Conservation (phyloP, 805 yeast species). For the Yamadazyma phyllophila region DNA sequence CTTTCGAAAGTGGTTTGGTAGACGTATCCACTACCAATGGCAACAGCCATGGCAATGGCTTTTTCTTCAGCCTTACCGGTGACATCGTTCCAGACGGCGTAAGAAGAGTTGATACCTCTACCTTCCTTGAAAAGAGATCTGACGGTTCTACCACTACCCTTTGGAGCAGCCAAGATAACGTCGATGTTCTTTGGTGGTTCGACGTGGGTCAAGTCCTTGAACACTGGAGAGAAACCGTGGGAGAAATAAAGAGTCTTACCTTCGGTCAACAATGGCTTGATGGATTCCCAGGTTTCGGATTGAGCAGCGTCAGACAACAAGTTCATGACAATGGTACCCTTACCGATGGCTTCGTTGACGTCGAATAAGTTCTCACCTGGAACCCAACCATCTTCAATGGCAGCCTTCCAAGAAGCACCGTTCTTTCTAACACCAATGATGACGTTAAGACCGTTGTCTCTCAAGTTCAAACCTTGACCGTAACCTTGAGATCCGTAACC, state of each 20-base stretch:
- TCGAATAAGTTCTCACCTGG: conserved; percentile 98
- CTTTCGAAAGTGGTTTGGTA: conserved; percentile 99
- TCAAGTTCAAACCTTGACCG: conserved; percentile 99
- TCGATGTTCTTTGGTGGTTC: conserved; percentile 94
- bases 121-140: conserved; percentile 99
- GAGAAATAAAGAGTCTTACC: conserved; percentile 98
- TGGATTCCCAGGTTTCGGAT: conserved; percentile 91
- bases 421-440: conserved; percentile 97
- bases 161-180: conserved; percentile 98
- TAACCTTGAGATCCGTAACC: conserved; percentile 99
- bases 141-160: conserved; percentile 99
- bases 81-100: conserved; percentile 99
- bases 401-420: conserved; percentile 99
- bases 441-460: conserved; percentile 98
- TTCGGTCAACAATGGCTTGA: conserved; percentile 90
- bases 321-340: conserved; percentile 96
- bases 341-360: conserved; percentile 86
- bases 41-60: conserved; percentile 97
- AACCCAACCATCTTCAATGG: conserved; percentile 99
- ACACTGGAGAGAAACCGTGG: conserved; percentile 99
- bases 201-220: conserved; percentile 95
- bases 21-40: conserved; percentile 99
- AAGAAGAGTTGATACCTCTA: conserved; percentile 99
- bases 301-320: conserved; percentile 99
- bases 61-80: conserved; percentile 99